Evolutionary conservation across 2,329 filamentous ascomycete species (phyloP).

Genomic region (Pleoardoris graminearum): DNA sequence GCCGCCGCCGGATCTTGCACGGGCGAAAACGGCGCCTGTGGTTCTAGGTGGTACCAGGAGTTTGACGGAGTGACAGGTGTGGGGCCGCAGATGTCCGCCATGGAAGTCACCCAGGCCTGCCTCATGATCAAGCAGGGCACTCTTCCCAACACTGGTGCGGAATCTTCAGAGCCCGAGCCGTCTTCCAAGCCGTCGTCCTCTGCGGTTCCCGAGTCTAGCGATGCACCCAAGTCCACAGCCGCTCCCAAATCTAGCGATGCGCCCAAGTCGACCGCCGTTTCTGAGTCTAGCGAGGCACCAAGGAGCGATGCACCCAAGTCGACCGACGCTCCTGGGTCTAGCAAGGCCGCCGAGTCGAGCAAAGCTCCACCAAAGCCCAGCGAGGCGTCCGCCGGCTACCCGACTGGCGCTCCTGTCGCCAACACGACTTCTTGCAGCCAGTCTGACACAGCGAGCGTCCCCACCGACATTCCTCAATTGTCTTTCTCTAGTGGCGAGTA

Average conservation of each 20-base stretch:
- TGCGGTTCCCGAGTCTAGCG: conserved; percentile 14
- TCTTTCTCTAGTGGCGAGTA: background rate
- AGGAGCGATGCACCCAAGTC: conserved; percentile 10
- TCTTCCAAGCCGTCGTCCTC: conserved; percentile 13
- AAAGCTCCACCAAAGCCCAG: background rate
- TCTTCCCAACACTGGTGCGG: conserved; percentile 33
- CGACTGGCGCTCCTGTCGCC: background rate
- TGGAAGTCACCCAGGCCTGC: conserved; percentile 52
- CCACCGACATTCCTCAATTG: conserved; percentile 7
- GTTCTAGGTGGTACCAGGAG: conserved; percentile 50
- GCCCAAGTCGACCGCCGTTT: background rate
- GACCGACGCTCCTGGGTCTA: background rate
- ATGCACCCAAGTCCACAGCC: conserved; percentile 1
- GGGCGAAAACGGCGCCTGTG: conserved; percentile 48
- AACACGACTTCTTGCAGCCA: conserved; percentile 2
- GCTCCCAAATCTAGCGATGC: background rate
- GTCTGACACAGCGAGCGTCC: conserved; percentile 5
- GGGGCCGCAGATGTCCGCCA: conserved; percentile 50
- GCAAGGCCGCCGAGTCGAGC: background rate
- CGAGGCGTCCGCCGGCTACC: background rate
- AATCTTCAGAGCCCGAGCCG: conserved; percentile 20
- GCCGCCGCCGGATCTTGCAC: conserved; percentile 51
- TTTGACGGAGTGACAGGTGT: conserved; percentile 49
- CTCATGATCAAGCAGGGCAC: conserved; percentile 40
- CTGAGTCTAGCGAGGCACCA: background rate